These are phyloP conservation scores for Cydonia oblonga DNA, from an alignment of 331 rosid species.

Conservation along the genomic window DNA sequence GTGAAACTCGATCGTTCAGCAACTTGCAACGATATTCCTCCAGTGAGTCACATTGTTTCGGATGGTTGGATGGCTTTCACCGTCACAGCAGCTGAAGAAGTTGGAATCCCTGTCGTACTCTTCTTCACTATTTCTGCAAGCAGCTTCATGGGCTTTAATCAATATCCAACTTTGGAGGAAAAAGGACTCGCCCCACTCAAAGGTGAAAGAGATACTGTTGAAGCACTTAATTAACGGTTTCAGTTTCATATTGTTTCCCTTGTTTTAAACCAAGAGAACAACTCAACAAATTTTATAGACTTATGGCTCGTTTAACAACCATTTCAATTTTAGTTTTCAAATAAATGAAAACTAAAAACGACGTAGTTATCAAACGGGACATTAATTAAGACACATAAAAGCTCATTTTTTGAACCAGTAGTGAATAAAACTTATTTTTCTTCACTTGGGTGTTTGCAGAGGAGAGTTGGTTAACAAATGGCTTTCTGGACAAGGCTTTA, in stretches of 20 bases:
- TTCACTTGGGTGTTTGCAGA: constrained; percentile 1
- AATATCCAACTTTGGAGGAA: constrained; percentile 23
- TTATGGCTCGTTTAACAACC: no score
- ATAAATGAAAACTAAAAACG: no score
- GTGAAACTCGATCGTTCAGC: not conserved
- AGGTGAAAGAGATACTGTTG: constrained; percentile 8
- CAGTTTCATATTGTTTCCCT: not conserved
- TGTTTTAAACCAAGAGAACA: not conserved
- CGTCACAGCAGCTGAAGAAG: constrained; percentile 18
- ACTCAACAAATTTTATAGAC: not conserved
- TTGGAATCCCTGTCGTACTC: constrained; percentile 17
- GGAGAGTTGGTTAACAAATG: constrained; percentile 8
- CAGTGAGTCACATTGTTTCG: constrained; percentile 25
- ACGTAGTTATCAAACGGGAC: no score
- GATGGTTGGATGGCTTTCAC: constrained; percentile 40
- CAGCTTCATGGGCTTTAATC: constrained; percentile 17
- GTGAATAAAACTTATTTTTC: not conserved
- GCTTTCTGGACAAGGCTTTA: not conserved
- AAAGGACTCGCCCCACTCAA: constrained; percentile 29
- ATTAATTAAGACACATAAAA: no score
- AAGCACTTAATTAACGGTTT: not conserved
- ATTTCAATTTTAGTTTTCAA: no score
- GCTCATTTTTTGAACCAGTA: not conserved
- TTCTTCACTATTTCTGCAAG: constrained; percentile 30
- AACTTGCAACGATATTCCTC: constrained; percentile 1